A percentile compares a stretch with the other conserved stretches of the same genome.
Conservation (phyloP, 2,329 filamentous ascomycete genomes). For the Alternaria sp. region DNA sequence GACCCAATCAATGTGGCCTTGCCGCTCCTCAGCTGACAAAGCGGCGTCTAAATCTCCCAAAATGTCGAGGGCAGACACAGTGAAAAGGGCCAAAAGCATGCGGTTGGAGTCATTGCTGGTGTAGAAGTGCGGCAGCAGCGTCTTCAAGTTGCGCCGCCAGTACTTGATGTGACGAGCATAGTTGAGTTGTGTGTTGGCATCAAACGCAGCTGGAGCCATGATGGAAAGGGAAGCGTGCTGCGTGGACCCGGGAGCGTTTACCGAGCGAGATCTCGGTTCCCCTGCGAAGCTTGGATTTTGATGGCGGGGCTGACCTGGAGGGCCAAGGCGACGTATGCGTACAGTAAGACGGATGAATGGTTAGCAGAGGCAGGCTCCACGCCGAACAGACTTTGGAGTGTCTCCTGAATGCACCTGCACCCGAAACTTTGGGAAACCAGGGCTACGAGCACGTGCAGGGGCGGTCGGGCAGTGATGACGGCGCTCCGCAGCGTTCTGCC, state of each 20-base stretch:
- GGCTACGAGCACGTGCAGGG: constrained; percentile 1
- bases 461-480: constrained; percentile 1
- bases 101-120: constrained; percentile 90
- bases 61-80: constrained; percentile 83
- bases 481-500: neutral
- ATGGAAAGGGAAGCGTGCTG: constrained; percentile 10
- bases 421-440: neutral
- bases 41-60: constrained; percentile 70
- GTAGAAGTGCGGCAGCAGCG: constrained; percentile 82
- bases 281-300: constrained; percentile 12
- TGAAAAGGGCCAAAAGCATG: constrained; percentile 90
- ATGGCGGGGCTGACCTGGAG: constrained; percentile 17
- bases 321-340: constrained; percentile 9
- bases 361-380: neutral
- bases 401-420: constrained; percentile 1
- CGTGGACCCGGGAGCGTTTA: constrained; percentile 17
- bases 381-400: neutral
- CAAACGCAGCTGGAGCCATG: constrained; percentile 31
- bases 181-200: constrained; percentile 40
- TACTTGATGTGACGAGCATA: constrained; percentile 77
- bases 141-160: constrained; percentile 88
- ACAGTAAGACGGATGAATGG: constrained; percentile 4
- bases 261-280: constrained; percentile 14
- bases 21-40: constrained; percentile 63
- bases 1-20: constrained; percentile 76